phyloP scores from a whole-genome alignment of 768 basidiomycete genomes.

The Floccularia luteovirens region DNA sequence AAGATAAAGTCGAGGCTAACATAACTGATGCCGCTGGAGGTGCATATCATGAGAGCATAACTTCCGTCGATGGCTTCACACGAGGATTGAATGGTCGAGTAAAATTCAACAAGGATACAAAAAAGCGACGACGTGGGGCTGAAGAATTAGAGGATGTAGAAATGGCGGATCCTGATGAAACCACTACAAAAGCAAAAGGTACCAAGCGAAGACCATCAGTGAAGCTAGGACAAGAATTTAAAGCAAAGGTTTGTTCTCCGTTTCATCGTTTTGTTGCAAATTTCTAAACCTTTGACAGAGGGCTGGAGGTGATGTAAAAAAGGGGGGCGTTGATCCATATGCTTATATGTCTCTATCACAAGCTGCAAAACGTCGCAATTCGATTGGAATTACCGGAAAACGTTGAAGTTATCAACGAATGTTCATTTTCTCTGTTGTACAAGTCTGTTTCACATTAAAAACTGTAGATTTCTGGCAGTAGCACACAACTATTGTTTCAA shows the following conservation, averaged over 20 bases:
- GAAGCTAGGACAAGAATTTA: constrained; percentile 82
- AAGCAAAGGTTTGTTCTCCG: constrained; percentile 70
- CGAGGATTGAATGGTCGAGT: constrained; percentile 78
- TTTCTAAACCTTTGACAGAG: constrained; percentile 43
- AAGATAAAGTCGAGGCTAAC: constrained; percentile 26
- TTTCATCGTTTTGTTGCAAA: constrained; percentile 1
- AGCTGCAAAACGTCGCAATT: constrained; percentile 52
- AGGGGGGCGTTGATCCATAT: constrained; percentile 82
- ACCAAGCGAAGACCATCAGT: constrained; percentile 42
- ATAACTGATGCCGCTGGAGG: constrained; percentile 55
- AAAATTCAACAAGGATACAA: constrained; percentile 97
- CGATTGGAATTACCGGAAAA: constrained; percentile 59
- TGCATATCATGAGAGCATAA: constrained; percentile 79
- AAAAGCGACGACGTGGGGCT: constrained; percentile 76
- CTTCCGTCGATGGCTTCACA: constrained; percentile 85
- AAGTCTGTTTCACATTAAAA: constrained; percentile 5
- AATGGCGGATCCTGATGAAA: constrained; percentile 63
- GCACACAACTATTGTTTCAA: constrained; percentile 19
- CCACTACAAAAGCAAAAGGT: constrained; percentile 37
- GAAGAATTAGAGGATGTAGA: constrained; percentile 62
- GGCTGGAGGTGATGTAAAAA: constrained; percentile 92
- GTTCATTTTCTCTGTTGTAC: constrained; percentile 6
- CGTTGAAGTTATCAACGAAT: constrained; percentile 23
- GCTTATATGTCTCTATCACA: constrained; percentile 84
- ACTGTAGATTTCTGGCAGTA: constrained; percentile 6